Evolutionary conservation across 768 basidiomycete species (phyloP).

Genomic region (Tulasnella sp.): DNA sequence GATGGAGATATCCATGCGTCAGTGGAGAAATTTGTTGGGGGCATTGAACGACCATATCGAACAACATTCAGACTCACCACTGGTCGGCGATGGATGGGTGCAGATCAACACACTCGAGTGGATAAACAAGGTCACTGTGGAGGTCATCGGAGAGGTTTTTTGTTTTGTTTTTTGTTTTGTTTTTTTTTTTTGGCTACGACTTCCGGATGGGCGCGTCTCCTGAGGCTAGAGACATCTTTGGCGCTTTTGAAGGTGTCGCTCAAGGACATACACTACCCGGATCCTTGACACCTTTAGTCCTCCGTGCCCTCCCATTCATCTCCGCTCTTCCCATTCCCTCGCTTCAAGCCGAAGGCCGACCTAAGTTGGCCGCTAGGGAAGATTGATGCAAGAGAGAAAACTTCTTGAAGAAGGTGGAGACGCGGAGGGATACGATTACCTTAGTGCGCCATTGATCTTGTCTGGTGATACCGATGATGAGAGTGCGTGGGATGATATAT

Average conservation of each 20-base stretch:
- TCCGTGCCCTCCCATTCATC: slow-evolving; percentile 25
- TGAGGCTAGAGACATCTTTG: slow-evolving; percentile 27
- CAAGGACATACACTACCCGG: slow-evolving; percentile 19
- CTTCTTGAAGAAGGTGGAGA: too few relatives aligned
- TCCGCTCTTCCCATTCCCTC: slow-evolving; percentile 22
- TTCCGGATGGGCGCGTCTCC: slow-evolving; percentile 27
- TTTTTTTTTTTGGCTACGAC: slow-evolving; percentile 34
- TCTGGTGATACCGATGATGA: too few relatives aligned
- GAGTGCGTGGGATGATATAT: too few relatives aligned
- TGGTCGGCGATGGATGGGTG: neutral
- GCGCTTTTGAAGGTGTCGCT: slow-evolving; percentile 20
- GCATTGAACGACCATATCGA: neutral
- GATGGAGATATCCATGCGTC: slow-evolving; percentile 10
- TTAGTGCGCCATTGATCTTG: too few relatives aligned
- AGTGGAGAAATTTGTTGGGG: slow-evolving; percentile 2
- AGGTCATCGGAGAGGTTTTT: slow-evolving; percentile 28
- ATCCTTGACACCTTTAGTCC: slow-evolving; percentile 19
- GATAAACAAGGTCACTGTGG: slow-evolving; percentile 19
- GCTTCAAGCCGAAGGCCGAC: slow-evolving; percentile 24
- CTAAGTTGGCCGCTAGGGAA: slow-evolving; percentile 22
- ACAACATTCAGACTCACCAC: too few relatives aligned
- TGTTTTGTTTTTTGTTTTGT: too few relatives aligned
- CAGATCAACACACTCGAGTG: slow-evolving; percentile 19
- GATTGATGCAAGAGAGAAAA: slow-evolving; percentile 20
- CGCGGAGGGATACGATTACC: too few relatives aligned